Conservation (phyloP, 1,284 basidiomycete species). For the Apiotrichum siamense region DNA sequence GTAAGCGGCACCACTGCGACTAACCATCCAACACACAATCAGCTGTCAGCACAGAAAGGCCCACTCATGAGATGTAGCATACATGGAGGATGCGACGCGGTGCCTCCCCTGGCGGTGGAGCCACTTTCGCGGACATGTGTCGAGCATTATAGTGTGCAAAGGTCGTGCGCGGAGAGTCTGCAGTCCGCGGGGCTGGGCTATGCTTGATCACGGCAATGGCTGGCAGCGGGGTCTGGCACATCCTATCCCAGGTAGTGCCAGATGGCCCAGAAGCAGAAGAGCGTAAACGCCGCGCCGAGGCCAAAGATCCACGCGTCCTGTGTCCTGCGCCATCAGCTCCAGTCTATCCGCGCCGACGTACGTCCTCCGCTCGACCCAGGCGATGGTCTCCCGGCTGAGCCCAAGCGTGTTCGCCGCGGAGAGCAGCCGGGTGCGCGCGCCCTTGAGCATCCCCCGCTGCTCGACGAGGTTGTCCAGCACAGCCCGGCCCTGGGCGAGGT, state of each 20-base stretch:
- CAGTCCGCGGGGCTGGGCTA: too few relatives aligned
- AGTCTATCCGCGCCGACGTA: conserved; percentile 41
- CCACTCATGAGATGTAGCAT: too few relatives aligned
- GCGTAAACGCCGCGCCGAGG: conserved; percentile 73
- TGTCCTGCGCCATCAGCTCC: conserved; percentile 53
- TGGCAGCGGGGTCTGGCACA: too few relatives aligned
- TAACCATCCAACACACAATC: too few relatives aligned
- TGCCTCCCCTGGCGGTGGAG: too few relatives aligned
- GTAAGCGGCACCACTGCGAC: too few relatives aligned
- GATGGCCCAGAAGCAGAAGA: conserved; percentile 84
- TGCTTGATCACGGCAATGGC: too few relatives aligned
- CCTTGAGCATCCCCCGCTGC: conserved; percentile 84
- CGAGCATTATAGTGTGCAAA: too few relatives aligned
- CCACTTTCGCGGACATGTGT: too few relatives aligned
- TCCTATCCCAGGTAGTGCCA: conserved; percentile 80
- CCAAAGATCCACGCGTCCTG: conserved; percentile 91
- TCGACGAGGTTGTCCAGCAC: conserved; percentile 84
- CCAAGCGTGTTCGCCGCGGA: conserved; percentile 89
- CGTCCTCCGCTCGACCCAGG: conserved; percentile 90
- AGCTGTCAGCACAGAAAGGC: too few relatives aligned
- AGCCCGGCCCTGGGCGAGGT: conserved; percentile 80
- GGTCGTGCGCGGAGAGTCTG: too few relatives aligned
- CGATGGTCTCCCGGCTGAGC: conserved; percentile 82
- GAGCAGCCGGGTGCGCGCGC: conserved; percentile 73
- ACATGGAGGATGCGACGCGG: too few relatives aligned